Conservation (phyloP, 2,329 filamentous ascomycete genomes). For the Anthostomella pinea region DNA sequence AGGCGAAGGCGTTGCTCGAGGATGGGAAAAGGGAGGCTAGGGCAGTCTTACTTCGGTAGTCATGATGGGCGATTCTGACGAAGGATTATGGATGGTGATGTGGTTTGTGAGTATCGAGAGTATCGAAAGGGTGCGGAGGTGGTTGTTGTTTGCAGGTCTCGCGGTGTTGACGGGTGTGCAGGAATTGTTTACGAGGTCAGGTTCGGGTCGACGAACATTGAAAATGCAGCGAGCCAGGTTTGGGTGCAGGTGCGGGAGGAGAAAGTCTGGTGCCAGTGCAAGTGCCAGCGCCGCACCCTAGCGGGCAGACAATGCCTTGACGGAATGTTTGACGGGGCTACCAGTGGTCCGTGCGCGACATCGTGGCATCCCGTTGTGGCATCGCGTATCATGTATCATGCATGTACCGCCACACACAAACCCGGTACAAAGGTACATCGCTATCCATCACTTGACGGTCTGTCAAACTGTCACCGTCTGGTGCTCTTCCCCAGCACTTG, state of each 20-base stretch:
- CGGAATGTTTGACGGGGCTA: too few species aligned
- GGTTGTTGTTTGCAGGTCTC: constrained; percentile 16
- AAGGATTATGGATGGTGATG: constrained; percentile 12
- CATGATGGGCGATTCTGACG: constrained; percentile 25
- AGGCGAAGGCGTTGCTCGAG: constrained; percentile 22
- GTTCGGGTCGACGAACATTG: constrained; percentile 23
- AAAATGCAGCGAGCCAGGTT: constrained; percentile 31
- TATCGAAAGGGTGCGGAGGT: constrained; percentile 4
- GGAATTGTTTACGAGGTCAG: constrained; percentile 29
- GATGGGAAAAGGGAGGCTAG: too few species aligned
- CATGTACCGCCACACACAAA: too few species aligned
- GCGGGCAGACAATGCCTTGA: too few species aligned
- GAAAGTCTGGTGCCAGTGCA: too few species aligned
- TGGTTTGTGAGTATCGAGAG: constrained; percentile 4
- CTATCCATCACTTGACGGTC: too few species aligned
- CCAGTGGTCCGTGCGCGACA: neutral
- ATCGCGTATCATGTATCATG: too few species aligned
- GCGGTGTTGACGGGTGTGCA: constrained; percentile 18
- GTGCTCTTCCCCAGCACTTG: too few species aligned
- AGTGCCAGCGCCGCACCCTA: too few species aligned
- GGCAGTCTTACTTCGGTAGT: constrained; percentile 30
- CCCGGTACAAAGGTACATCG: too few species aligned
- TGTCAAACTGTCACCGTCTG: too few species aligned
- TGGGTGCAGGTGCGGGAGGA: constrained; percentile 25
- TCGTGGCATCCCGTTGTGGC: too few species aligned